These are phyloP conservation scores for Chaetomium sp. DNA, from an alignment of 2,329 filamentous ascomycete species.

Conservation along the genomic window DNA sequence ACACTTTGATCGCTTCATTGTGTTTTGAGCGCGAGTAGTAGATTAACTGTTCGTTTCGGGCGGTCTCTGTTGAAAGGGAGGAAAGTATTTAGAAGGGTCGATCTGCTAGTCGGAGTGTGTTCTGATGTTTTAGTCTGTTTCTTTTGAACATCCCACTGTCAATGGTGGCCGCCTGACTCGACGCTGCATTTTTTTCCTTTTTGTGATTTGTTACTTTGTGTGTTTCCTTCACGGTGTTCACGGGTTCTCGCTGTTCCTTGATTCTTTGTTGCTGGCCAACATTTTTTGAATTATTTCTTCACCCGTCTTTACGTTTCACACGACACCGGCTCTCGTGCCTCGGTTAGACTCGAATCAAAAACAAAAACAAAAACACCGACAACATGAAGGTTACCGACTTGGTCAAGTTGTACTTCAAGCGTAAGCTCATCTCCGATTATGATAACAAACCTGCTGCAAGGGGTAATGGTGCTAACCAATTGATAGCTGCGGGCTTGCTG, in stretches of 20 bases:
- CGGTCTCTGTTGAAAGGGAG: neutral
- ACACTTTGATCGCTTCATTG: too few relatives aligned
- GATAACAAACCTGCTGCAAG: neutral
- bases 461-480: constrained; percentile 1
- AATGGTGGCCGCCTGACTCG: neutral
- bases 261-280: constrained; percentile 17
- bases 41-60: neutral
- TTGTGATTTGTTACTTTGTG: neutral
- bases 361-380: neutral
- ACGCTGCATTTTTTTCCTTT: constrained; percentile 1
- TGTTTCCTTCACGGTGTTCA: constrained; percentile 4
- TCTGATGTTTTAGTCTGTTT: neutral
- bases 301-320: too few relatives aligned
- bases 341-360: too few relatives aligned
- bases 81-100: neutral
- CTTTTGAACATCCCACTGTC: neutral
- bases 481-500: constrained; percentile 5
- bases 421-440: constrained; percentile 1
- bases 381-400: constrained; percentile 14
- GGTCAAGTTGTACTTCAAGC: constrained; percentile 15
- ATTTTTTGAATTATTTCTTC: neutral
- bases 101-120: neutral
- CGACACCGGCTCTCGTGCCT: too few relatives aligned
- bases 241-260: constrained; percentile 6
- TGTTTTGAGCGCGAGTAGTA: neutral